Percentiles rank a stretch among this genome's conserved stretches.
phyloP scores from a whole-genome alignment of 2,329 filamentous ascomycete genomes.

The Colletotrichum sansevieriae region DNA sequence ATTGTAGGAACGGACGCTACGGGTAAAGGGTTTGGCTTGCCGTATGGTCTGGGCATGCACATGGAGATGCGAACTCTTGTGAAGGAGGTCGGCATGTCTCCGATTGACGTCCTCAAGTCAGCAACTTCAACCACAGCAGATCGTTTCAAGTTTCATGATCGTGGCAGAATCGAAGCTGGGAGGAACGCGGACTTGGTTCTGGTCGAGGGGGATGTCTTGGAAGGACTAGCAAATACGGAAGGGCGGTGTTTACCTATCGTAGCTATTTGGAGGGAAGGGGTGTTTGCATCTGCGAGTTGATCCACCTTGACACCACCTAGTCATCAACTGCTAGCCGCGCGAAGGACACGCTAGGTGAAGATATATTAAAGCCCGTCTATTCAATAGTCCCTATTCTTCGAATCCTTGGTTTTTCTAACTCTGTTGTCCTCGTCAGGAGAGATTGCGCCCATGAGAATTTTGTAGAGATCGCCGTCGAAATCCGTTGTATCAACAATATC shows the following conservation, averaged over 20 bases:
- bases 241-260: slow-evolving; percentile 30
- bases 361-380: no score
- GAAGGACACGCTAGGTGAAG: no score
- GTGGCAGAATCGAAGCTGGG: slow-evolving; percentile 34
- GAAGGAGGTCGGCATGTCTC: slow-evolving; percentile 38
- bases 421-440: neutral
- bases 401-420: neutral
- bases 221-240: slow-evolving; percentile 3
- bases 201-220: slow-evolving; percentile 39
- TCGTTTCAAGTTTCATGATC: slow-evolving; percentile 36
- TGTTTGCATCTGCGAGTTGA: slow-evolving; percentile 4
- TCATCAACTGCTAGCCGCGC: no score
- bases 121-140: slow-evolving; percentile 40
- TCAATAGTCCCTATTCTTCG: no score
- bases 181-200: slow-evolving; percentile 41
- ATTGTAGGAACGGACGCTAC: slow-evolving; percentile 43
- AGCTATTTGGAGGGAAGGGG: slow-evolving; percentile 42
- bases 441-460: neutral
- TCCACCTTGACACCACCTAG: no score
- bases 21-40: slow-evolving; percentile 33
- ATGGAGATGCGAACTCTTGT: slow-evolving; percentile 42
- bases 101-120: slow-evolving; percentile 39
- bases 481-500: neutral
- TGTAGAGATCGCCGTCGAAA: neutral
- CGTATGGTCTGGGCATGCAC: slow-evolving; percentile 39